phyloP scores from a whole-genome alignment of 306 rosid genomes.

The Vigna trinervia region DNA sequence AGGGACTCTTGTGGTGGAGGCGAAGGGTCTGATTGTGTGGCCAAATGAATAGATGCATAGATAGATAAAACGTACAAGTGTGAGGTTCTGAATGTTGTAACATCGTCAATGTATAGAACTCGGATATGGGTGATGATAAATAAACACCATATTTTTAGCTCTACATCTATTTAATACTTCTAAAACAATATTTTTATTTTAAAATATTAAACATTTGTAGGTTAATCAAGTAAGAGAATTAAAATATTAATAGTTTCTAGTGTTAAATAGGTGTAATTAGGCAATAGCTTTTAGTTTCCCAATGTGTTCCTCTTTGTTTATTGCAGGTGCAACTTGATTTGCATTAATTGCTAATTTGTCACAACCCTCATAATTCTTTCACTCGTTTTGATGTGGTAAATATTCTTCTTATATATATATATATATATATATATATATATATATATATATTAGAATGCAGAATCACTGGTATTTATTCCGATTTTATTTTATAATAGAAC shows the following conservation, averaged over 20 bases:
- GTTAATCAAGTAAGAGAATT: no score
- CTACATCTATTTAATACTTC: no score
- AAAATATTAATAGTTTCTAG: no score
- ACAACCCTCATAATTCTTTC: conserved; percentile 10
- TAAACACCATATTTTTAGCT: no score
- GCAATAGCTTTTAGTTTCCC: background rate
- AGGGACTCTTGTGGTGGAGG: conserved; percentile 42
- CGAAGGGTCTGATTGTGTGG: conserved; percentile 32
- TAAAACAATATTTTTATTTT: no score
- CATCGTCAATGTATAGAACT: conserved; percentile 13
- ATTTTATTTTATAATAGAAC: no score
- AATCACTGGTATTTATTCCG: background rate
- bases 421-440: no score
- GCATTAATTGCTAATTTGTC: conserved; percentile 38
- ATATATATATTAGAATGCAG: background rate
- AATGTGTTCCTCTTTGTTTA: conserved; percentile 1
- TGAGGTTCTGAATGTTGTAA: conserved; percentile 40
- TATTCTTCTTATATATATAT: background rate
- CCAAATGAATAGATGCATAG: conserved; percentile 31
- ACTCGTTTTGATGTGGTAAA: conserved; percentile 11
- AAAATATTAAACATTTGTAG: no score
- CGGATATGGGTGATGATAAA: background rate
- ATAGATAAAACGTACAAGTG: conserved; percentile 31
- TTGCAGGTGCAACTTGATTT: conserved; percentile 31
- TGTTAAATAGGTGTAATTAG: no score